Evolutionary conservation across 257 asterid species (phyloP).

Genomic region (Plectranthus barbatus): DNA sequence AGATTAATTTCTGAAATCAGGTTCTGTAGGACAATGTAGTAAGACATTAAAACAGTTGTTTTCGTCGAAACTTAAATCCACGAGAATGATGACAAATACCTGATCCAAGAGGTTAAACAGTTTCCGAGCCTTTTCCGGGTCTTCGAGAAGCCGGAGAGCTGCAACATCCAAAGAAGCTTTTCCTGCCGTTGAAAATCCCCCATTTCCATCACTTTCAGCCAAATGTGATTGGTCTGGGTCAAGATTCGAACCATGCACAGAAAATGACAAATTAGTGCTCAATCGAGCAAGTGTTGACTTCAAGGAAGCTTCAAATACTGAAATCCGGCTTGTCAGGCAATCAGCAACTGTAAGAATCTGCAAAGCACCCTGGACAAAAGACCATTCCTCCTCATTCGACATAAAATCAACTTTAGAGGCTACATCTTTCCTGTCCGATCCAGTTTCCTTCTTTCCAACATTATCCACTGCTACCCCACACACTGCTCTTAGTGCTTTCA

Average conservation of each 20-base stretch:
- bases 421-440: constrained; percentile 65
- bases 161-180: constrained; percentile 89
- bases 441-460: constrained; percentile 59
- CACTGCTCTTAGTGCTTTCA: constrained; percentile 76
- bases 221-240: constrained; percentile 52
- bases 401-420: constrained; percentile 56
- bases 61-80: background rate
- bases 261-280: constrained; percentile 71
- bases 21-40: background rate
- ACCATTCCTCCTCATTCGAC: constrained; percentile 96
- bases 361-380: constrained; percentile 93
- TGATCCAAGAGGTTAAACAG: constrained; percentile 85
- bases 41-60: background rate
- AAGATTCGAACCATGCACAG: constrained; percentile 52
- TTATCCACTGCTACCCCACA: constrained; percentile 71
- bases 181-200: constrained; percentile 65
- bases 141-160: constrained; percentile 71
- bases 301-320: constrained; percentile 95
- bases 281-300: constrained; percentile 90
- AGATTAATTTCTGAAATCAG: background rate
- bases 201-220: constrained; percentile 50
- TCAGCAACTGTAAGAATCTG: constrained; percentile 95
- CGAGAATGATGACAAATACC: constrained; percentile 31
- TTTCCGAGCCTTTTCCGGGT: constrained; percentile 88
- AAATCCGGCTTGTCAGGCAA: constrained; percentile 76